Percentiles rank a stretch among this genome's conserved stretches.
These are phyloP conservation scores for Fusarium sambucinum DNA, from an alignment of 2,329 filamentous ascomycete genomes.

Conservation along the genomic window DNA sequence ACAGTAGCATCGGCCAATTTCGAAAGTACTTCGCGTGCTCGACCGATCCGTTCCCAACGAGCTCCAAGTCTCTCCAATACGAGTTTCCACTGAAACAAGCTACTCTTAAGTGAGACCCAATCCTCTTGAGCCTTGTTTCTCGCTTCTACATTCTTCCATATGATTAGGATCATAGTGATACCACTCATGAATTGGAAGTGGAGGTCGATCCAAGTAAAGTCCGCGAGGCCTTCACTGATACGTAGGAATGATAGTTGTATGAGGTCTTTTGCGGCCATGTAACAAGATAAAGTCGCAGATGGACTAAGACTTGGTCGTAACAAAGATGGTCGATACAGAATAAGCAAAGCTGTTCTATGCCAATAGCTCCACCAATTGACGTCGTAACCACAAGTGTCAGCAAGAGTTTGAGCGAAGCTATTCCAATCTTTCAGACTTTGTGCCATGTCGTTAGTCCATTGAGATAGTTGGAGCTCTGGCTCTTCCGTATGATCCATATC, in stretches of 20 bases:
- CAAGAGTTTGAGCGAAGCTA: neutral
- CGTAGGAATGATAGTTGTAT: conserved; percentile 21
- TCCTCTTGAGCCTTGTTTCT: conserved; percentile 4
- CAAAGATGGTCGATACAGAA: conserved; percentile 5
- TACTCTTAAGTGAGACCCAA: conserved; percentile 13
- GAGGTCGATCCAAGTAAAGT: conserved; percentile 21
- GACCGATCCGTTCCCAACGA: neutral
- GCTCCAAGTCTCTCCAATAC: conserved; percentile 3
- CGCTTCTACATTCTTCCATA: conserved; percentile 9
- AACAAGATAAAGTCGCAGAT: neutral
- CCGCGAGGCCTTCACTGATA: conserved; percentile 1
- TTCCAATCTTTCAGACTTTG: conserved; percentile 1
- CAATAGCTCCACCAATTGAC: conserved; percentile 26
- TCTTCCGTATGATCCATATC: fast-evolving
- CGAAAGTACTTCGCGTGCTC: conserved; percentile 10
- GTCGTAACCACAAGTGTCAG: conserved; percentile 1
- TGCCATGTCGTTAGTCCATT: conserved; percentile 1
- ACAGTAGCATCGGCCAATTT: conserved; percentile 23
- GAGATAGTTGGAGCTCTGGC: neutral
- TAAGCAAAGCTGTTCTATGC: conserved; percentile 13
- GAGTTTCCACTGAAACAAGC: conserved; percentile 3
- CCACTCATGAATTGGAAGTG: conserved; percentile 29
- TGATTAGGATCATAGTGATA: conserved; percentile 1
- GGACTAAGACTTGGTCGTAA: neutral
- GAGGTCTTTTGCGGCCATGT: conserved; percentile 7